Base-by-base conservation (phyloP, 352 stramenopile species). In the Pythium aphanidermatum region DNA sequence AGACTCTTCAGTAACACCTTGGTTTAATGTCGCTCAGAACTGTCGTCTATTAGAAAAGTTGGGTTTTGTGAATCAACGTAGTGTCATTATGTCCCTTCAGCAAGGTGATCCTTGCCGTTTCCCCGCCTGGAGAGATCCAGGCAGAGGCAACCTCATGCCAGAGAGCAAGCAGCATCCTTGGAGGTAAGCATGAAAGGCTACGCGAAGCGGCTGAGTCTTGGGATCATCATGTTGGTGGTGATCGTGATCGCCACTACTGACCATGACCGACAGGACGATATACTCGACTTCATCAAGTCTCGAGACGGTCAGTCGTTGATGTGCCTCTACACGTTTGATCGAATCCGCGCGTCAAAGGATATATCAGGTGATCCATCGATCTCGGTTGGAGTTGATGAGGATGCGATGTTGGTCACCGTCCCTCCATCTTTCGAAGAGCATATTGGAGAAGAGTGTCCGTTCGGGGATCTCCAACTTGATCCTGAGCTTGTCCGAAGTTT, bases 401-500 rank as follows among this genome's bases (percentile, higher is more conserved):
- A 26, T 2, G 32, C 49, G 38, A 11, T 48, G 27, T 14, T 48
- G 4, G 28, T 31, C n/a, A 41, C 28, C n/a, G 52, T 55, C 12
- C 55, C 34, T 2, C 40, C 52, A 14, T 26, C 35, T n/a, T 65
- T 68, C 33, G 42, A 59, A 33, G 55, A 67, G 9, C 59, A 60
- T 23, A 17, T 64, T 2, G 47, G 51, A 3, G 17, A 10, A 2
- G 33, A 39, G 2, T 89, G 76, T 55, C 76, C 74, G 16, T 89
- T 89, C 46, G 74, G 76, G 5, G 56, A 72, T n/a, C 63, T 89
- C 6, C 56, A 77, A 21, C 65, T 77, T 39, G 65, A 86, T 21
- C 30, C 49, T 4, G 46, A 66, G 12, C 38, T 89, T 2, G 75
- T 87, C 3, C 62, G 56, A 19, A 69, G 46, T 14, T 50, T 83